Percentiles rank a stretch among this genome's conserved stretches.
phyloP scores from a whole-genome alignment of 305 asterid species.

The Euphrasia arctica region DNA sequence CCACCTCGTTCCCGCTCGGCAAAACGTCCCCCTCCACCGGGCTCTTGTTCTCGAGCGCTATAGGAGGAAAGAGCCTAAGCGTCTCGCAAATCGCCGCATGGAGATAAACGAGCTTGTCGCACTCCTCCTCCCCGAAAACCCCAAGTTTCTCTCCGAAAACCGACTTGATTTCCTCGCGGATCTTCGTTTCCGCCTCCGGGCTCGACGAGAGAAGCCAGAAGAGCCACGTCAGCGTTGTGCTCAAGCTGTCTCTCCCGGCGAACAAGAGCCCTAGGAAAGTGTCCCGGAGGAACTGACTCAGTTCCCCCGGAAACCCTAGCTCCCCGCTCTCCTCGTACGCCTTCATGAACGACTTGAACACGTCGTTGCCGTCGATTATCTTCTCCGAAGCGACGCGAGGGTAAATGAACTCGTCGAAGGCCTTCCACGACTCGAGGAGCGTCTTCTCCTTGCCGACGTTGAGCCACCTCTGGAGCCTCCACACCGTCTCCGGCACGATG shows the following conservation, averaged over 20 bases:
- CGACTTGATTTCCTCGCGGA: neutral
- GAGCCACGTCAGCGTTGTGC: constrained; percentile 14
- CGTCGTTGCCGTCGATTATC: neutral
- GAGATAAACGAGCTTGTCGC: neutral
- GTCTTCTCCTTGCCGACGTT: neutral
- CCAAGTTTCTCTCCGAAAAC: neutral
- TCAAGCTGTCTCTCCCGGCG: constrained; percentile 11
- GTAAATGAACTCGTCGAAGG: constrained; percentile 11
- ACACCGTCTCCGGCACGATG: neutral
- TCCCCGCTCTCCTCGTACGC: neutral
- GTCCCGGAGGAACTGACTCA: neutral
- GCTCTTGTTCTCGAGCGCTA: constrained; percentile 34
- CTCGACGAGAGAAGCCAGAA: constrained; percentile 11
- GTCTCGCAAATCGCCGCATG: constrained; percentile 35
- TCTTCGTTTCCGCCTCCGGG: neutral
- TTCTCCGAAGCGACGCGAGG: neutral
- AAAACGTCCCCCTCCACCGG: constrained; percentile 26
- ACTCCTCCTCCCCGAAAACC: neutral
- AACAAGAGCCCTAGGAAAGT: neutral
- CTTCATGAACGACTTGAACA: neutral
- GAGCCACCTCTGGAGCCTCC: constrained; percentile 1
- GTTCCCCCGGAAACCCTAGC: neutral
- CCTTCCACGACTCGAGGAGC: neutral
- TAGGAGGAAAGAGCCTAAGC: constrained; percentile 35
- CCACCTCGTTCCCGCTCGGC: constrained; percentile 29